Evolutionary conservation across 768 basidiomycete genomes (phyloP), one percentile per base, ranked within the genome.

Genomic region (Mycena pura): DNA sequence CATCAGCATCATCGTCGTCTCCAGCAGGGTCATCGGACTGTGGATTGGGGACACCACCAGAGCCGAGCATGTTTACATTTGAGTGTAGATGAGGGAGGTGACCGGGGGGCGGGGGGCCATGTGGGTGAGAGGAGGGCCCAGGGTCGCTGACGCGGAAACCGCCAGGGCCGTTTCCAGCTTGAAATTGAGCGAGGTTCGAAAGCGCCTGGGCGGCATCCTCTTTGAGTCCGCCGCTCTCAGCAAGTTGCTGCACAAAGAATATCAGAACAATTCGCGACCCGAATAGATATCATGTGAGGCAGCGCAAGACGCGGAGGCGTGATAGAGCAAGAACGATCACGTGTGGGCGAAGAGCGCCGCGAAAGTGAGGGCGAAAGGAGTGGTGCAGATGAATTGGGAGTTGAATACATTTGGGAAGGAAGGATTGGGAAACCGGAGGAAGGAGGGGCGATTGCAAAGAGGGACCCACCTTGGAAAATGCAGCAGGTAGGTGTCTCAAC

Each of bases 111-210:
- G 88, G 88, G 4, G 88, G 88, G 0, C 88, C 88, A 6, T 85
- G 83, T 5, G 87, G 88, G 66, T 89, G 89, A 0, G 87, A 87
- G 4, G 88, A 89, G n/a, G 88, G 87, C 8, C 89, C 88, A 2
- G 88, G 86, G 60, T 90, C 88, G 32, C 82, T 83, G 46, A 88
- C 82, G 19, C 82, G 86, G 80, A 28, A 85, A 68, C 80, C 82
- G 64, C 63, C 68, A 19, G 68, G 76, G 51, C 74, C 76, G 14
- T 72, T 77, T 11, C 76, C 72, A 72, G 36, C 73, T 62, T 28
- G 70, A 72, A 43, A 58, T 61, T 52, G 76, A 74, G 49, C 77
- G 77, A 44, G 66, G 66, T 47, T 73, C n/a, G 64, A 65, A 32
- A 65, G 69, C 3, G 67, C 62, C 53, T 75, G 72, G 4, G 71